Conservation (phyloP, 768 basidiomycete species). For the Fibroporia radiculosa region DNA sequence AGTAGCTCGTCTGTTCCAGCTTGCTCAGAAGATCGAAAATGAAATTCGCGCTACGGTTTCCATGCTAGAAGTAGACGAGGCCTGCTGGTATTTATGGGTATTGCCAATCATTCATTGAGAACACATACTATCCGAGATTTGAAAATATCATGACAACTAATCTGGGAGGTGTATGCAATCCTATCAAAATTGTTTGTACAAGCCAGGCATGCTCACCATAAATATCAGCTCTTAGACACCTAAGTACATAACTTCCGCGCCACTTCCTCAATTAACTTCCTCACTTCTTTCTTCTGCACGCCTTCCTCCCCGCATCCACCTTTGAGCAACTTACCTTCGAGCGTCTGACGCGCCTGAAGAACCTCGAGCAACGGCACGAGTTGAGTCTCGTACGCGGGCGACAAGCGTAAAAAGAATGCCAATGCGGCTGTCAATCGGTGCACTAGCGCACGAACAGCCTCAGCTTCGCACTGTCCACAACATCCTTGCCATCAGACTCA, state of each 20-base stretch:
- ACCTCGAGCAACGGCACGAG: conserved; percentile 59
- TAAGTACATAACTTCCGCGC: conserved; percentile 31
- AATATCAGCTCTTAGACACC: too few species aligned
- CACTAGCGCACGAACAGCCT: conserved; percentile 35
- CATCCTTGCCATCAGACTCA: conserved; percentile 27
- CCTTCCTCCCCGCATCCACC: conserved; percentile 44
- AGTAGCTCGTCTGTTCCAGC: too few species aligned
- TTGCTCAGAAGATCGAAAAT: too few species aligned
- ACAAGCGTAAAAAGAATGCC: conserved; percentile 67
- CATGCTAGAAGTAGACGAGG: too few species aligned
- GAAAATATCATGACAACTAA: too few species aligned
- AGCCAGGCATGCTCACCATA: too few species aligned
- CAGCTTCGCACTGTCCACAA: not conserved
- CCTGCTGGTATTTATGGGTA: too few species aligned
- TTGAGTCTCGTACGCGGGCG: conserved; percentile 56
- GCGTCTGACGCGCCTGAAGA: conserved; percentile 47
- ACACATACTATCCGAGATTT: too few species aligned
- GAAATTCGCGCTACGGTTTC: too few species aligned
- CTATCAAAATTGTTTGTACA: too few species aligned
- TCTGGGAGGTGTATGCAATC: too few species aligned
- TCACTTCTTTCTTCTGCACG: conserved; percentile 58
- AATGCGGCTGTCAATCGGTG: conserved; percentile 78
- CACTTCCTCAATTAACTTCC: conserved; percentile 60
- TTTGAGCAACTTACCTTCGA: conserved; percentile 50
- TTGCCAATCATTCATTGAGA: too few species aligned